Evolutionary conservation across 169 alveolate genomes (phyloP), one percentile per base, ranked within the genome.

Genomic region (Theileria orientalis): DNA sequence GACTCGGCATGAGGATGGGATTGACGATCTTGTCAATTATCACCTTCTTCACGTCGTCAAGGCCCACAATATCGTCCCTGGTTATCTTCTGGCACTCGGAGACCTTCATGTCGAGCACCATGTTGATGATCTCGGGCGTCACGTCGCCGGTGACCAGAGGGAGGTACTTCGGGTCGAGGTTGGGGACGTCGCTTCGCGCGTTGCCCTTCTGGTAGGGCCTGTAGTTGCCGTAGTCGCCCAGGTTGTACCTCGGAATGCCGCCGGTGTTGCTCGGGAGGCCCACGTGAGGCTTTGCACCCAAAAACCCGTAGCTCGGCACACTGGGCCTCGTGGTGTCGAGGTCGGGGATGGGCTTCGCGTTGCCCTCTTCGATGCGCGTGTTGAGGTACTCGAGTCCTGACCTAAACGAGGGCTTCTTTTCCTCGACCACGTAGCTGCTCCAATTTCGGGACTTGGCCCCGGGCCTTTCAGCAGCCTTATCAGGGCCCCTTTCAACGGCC

Each of bases 1-100:
- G 69, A 47, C 91, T 94, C 5, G 96, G 96, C 56, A 95, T 70
- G 40, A 91, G 87, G 23, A 92, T 91, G 19, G 94, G 95, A 40
- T 92, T 87, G 13, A 91, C 92, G 25, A 92, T 88, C 57, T 92
- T 92, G 64, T 90, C 95, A 74, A 90, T 92, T 59, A 90, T 67
- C 68, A 84, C 83, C 66, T 91, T 91, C 52, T 89, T 90, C 23
- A 89, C 87, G 13, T 69, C 85, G 40, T 77, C 75, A 3, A 87
- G 83, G 0, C 93, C 93, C 0, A 79, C 87, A n/a, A 87, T 87
- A 61, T 87, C 93, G 2, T 74, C 68, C 59, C 83, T 90, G 44
- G 49, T 64, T 1, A 87, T 69, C 27, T 87, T 83, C 61, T 71
- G 68, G 21, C 42, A 32, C 7, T 47, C 52, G 41, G 42, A 71